These are phyloP conservation scores for Cladosporium sp. DNA, from an alignment of 2,329 filamentous ascomycete genomes.

Conservation along the genomic window DNA sequence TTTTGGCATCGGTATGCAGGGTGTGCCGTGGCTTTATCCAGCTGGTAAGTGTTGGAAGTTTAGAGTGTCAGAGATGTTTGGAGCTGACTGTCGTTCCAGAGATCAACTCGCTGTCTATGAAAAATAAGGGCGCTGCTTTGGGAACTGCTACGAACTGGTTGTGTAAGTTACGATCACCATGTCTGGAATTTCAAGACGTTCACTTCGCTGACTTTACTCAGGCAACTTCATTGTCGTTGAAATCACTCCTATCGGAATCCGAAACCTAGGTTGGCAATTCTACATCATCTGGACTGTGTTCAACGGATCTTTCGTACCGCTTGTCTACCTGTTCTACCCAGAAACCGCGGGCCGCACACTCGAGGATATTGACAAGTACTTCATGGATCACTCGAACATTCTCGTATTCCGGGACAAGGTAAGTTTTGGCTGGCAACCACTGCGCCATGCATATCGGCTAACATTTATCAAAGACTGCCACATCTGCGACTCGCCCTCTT, in stretches of 20 bases:
- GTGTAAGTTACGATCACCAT: slow-evolving; percentile 7
- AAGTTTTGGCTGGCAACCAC: background rate
- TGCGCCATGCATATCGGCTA: background rate
- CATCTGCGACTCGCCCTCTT: slow-evolving; percentile 41
- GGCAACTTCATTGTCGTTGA: slow-evolving; percentile 43
- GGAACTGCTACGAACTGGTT: slow-evolving; percentile 49
- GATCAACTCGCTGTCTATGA: slow-evolving; percentile 47
- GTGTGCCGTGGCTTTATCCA: slow-evolving; percentile 38
- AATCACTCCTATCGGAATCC: slow-evolving; percentile 28
- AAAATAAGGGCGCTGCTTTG: slow-evolving; percentile 44
- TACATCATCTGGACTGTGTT: slow-evolving; percentile 48
- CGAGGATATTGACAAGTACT: slow-evolving; percentile 25
- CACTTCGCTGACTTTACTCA: slow-evolving; percentile 15
- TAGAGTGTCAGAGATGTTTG: no score
- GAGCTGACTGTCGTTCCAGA: slow-evolving; percentile 29
- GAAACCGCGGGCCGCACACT: slow-evolving; percentile 31
- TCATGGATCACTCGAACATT: slow-evolving; percentile 27
- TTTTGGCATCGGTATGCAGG: slow-evolving; percentile 41
- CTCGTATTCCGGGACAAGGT: slow-evolving; percentile 47
- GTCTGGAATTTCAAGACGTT: slow-evolving; percentile 8
- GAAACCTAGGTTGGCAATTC: slow-evolving; percentile 28
- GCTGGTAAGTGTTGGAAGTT: background rate
- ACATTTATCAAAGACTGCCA: slow-evolving; percentile 27
- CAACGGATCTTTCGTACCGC: slow-evolving; percentile 46
- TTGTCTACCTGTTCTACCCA: slow-evolving; percentile 38